Evolutionary conservation across 129 eudicot species (phyloP).

Genomic region (Flaveria brownii): DNA sequence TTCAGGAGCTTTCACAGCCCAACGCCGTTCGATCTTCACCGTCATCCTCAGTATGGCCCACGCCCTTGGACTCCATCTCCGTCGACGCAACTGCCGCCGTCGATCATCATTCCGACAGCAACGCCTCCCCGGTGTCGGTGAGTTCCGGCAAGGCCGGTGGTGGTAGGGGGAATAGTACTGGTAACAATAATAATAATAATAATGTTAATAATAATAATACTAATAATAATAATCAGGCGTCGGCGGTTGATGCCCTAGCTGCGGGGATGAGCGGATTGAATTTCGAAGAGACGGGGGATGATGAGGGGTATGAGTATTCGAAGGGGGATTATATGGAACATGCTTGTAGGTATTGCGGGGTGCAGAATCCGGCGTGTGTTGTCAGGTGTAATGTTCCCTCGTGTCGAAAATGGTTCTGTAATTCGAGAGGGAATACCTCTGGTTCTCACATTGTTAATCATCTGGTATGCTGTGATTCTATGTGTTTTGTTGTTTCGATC

Average conservation of each 20-base stretch:
- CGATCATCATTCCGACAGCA: conserved; percentile 53
- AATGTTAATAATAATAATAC: conserved; percentile 29
- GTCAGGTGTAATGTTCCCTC: conserved; percentile 95
- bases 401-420: conserved; percentile 92
- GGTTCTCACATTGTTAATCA: conserved; percentile 95
- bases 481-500: neutral
- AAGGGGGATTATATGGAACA: conserved; percentile 83
- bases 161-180: conserved; percentile 24
- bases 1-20: conserved; percentile 80
- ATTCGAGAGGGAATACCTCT: conserved; percentile 92
- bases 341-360: conserved; percentile 90
- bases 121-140: conserved; percentile 45
- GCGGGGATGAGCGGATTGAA: conserved; percentile 95
- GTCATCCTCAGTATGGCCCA: conserved; percentile 57
- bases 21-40: conserved; percentile 46
- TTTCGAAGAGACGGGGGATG: conserved; percentile 90
- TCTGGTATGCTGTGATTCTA: conserved; percentile 46
- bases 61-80: conserved; percentile 61
- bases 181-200: conserved; percentile 9
- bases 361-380: conserved; percentile 93
- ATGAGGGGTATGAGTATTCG: conserved; percentile 71
- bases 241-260: conserved; percentile 89
- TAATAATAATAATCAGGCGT: conserved; percentile 32
- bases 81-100: conserved; percentile 45
- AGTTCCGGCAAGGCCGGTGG: conserved; percentile 41